Conservation (phyloP, 352 stramenopile genomes). For the Globisporangium parvum region DNA sequence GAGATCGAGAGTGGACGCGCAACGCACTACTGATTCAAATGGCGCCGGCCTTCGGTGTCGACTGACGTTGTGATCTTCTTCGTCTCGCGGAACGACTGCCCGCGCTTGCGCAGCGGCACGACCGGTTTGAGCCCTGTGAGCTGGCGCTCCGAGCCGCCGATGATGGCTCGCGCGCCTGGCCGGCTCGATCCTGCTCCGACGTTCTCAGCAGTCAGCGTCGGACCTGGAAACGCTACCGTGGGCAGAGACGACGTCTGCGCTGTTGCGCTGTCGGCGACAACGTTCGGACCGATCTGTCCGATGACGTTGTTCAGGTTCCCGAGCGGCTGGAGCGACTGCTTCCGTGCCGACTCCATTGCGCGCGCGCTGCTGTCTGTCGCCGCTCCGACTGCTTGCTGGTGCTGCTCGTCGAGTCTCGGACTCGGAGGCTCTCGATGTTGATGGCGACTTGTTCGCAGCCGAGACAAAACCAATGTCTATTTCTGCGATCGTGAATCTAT, state of each 20-base stretch:
- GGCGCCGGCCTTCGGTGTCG: conserved; percentile 43
- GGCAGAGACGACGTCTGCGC: conserved; percentile 8
- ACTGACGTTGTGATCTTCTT: conserved; percentile 40
- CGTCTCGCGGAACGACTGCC: conserved; percentile 65
- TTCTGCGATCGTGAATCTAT: too few relatives aligned
- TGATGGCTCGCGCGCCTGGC: neutral
- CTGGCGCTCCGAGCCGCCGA: conserved; percentile 25
- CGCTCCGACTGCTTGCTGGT: too few relatives aligned
- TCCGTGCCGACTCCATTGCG: neutral
- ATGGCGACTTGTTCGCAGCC: too few relatives aligned
- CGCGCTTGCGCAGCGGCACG: conserved; percentile 49
- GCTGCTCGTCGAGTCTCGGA: too few relatives aligned
- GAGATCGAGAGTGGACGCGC: neutral
- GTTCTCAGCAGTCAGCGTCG: neutral
- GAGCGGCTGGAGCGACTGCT: conserved; percentile 2
- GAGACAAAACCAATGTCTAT: too few relatives aligned
- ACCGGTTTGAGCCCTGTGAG: conserved; percentile 51
- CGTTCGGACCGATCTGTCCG: neutral
- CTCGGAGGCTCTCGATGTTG: too few relatives aligned
- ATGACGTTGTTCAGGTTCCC: neutral
- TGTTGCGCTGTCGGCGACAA: conserved; percentile 43
- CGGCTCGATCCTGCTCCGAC: neutral
- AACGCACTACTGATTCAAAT: conserved; percentile 72
- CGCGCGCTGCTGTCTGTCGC: too few relatives aligned
- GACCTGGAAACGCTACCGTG: neutral